Evolutionary conservation across 257 asterid species (phyloP), one percentile per base, ranked within the genome.

Genomic region (Capsicum pubescens): DNA sequence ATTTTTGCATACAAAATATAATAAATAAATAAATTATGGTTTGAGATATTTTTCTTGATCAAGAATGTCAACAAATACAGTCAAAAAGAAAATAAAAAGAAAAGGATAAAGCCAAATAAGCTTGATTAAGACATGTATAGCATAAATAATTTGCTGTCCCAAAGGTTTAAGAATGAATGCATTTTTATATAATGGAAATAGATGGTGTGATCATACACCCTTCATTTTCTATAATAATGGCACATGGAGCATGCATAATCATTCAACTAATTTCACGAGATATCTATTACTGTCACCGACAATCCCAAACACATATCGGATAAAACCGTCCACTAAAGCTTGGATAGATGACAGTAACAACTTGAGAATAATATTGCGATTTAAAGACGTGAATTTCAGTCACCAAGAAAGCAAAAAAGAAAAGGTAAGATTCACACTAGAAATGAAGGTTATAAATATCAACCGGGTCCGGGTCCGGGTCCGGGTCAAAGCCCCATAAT

Each of bases 401-500:
- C 42, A 39, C 42, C 5, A 39, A 39, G 42, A 39, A 39, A 39
- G 42, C 42, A 39, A 39, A 2, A 39, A 39, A 39, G 5, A 39
- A 39, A 39, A 39, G 42, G 2, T 11, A 3, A 0, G 9, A 50
- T 50, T 50, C 81, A 52, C 63, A 76, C 81, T 19, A 72, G 80
- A 50, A 74, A n/a, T 50, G 8, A 74, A 74, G 80, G 10, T 76
- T 35, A 46, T 76, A 70, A 55, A 44, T 83, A 80, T 83, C 60
- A 83, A 52, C 17, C 12, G 84, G 76, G 5, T 66, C 9, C 8
- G 84, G 76, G 5, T 66, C 9, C 8, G 8, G 52, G 52, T 46
- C 15, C 8, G 82, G 81, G 79, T 83, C 61, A 84, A 70, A 82
- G 71, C 72, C 61, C 80, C 84, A 80, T 81, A 83, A 55, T 84